phyloP scores from a whole-genome alignment of 495 filamentous ascomycete species.

The Sordaria brevicollis region DNA sequence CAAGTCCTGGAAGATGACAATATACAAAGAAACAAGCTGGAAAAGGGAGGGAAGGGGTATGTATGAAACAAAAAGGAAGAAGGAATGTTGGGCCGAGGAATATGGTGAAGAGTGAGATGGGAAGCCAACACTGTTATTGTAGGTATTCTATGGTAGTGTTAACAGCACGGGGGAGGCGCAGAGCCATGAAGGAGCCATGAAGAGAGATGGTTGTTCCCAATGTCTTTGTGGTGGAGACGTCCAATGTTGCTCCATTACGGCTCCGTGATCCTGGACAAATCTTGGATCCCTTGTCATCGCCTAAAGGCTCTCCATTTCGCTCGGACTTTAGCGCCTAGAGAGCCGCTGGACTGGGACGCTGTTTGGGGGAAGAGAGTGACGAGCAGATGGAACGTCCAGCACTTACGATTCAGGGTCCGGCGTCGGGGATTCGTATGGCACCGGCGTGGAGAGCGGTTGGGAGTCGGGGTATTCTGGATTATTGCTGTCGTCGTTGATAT shows the following conservation, averaged over 20 bases:
- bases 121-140: neutral
- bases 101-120: neutral
- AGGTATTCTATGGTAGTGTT: neutral
- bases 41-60: neutral
- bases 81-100: neutral
- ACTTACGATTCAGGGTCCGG: slow-evolving; percentile 16
- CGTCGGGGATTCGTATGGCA: slow-evolving; percentile 1
- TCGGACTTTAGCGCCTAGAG: neutral
- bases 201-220: neutral
- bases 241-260: neutral
- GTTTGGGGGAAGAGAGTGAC: neutral
- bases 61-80: slow-evolving; percentile 2
- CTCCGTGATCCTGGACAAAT: neutral
- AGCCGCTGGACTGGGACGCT: neutral
- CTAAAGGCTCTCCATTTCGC: neutral
- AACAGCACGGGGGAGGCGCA: neutral
- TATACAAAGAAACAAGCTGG: neutral
- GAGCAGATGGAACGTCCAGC: neutral
- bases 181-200: neutral
- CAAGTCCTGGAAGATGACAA: neutral
- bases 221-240: neutral
- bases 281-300: neutral
- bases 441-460: neutral
- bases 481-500: neutral
- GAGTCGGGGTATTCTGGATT: neutral